Evolutionary conservation across 345 rosid genomes (phyloP).

Genomic region (Bruguiera parviflora): DNA sequence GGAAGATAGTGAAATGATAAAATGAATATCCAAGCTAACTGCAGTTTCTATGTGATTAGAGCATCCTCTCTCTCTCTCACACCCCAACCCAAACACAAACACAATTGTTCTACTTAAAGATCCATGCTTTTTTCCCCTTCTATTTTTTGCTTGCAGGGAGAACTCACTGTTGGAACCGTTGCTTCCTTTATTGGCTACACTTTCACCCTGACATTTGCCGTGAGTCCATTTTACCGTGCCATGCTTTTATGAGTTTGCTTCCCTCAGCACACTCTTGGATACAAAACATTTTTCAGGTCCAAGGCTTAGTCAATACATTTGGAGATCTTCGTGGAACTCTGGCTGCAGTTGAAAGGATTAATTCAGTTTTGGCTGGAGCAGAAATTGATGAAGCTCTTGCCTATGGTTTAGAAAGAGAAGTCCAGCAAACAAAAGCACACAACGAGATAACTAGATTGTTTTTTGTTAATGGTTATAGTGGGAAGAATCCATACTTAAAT

Average conservation of each 20-base stretch:
- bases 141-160: conserved; percentile 56
- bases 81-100: too few species aligned
- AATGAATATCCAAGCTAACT: neutral
- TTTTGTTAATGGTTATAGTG: conserved; percentile 45
- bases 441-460: conserved; percentile 59
- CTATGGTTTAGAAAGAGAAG: conserved; percentile 78
- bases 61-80: neutral
- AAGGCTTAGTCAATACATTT: conserved; percentile 89
- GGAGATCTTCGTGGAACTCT: conserved; percentile 93
- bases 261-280: conserved; percentile 16
- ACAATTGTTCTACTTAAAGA: neutral
- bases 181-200: conserved; percentile 96
- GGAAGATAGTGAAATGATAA: neutral
- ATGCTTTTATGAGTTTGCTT: conserved; percentile 4
- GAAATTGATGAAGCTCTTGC: conserved; percentile 93
- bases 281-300: conserved; percentile 52
- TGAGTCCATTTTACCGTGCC: conserved; percentile 41
- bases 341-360: conserved; percentile 89
- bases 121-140: neutral
- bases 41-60: too few species aligned
- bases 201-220: conserved; percentile 88
- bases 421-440: conserved; percentile 46
- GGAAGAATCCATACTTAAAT: conserved; percentile 36
- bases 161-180: conserved; percentile 80
- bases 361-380: conserved; percentile 65